A percentile compares a stretch with the other conserved stretches of the same genome.
phyloP scores from a whole-genome alignment of 805 yeast species.

The Cyberlindnera bimundalis region DNA sequence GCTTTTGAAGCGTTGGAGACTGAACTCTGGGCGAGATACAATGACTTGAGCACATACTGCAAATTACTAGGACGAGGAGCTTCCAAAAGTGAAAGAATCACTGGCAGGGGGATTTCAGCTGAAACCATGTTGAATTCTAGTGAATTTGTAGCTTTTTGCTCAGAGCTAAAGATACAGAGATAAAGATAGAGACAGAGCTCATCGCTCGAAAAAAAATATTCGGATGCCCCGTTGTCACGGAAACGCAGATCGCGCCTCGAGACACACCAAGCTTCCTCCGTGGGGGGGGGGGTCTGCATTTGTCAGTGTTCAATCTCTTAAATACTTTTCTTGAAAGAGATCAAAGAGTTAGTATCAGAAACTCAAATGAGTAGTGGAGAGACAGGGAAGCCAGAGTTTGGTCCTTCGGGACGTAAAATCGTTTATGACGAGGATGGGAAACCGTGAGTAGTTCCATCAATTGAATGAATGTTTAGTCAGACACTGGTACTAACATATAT shows the following conservation, averaged over 20 bases:
- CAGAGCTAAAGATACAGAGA: no score
- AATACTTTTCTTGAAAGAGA: neutral
- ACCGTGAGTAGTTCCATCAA: slow-evolving; percentile 59
- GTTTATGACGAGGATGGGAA: slow-evolving; percentile 86
- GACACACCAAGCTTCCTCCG: no score
- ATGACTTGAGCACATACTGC: slow-evolving; percentile 23
- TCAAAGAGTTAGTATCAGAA: neutral
- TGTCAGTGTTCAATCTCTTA: neutral
- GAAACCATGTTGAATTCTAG: slow-evolving; percentile 10
- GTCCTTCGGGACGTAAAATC: slow-evolving; percentile 63
- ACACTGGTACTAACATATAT: slow-evolving; percentile 4
- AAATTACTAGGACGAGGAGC: slow-evolving; percentile 18
- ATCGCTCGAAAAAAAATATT: slow-evolving; percentile 4
- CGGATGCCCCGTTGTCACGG: neutral
- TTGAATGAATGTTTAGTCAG: neutral
- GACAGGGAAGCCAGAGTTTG: slow-evolving; percentile 39
- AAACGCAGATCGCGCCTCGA: no score
- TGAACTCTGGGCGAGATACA: slow-evolving; percentile 24
- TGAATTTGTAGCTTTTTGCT: neutral
- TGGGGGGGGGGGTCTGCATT: no score
- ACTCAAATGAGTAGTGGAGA: slow-evolving; percentile 3
- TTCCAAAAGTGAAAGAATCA: slow-evolving; percentile 21
- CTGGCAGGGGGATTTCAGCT: slow-evolving; percentile 26
- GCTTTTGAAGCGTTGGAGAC: slow-evolving; percentile 43
- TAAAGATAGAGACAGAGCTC: slow-evolving; percentile 2